phyloP scores from a whole-genome alignment of 2,329 filamentous ascomycete genomes.

The Gaeumannomyces tritici region DNA sequence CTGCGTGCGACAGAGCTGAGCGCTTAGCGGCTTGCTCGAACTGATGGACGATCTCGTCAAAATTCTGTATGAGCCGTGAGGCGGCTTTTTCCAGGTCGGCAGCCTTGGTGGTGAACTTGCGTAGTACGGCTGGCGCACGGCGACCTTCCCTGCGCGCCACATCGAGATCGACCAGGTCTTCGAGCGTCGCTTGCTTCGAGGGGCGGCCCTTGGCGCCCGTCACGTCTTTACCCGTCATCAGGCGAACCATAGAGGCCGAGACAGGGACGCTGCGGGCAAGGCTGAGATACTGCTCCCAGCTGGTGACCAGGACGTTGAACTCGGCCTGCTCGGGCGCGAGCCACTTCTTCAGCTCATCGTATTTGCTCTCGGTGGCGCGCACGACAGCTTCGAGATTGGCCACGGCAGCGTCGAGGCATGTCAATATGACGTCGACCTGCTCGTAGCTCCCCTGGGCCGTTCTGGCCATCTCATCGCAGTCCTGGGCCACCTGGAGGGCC shows the following conservation, averaged over 20 bases:
- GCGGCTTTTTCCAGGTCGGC: slow-evolving; percentile 52
- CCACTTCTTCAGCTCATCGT: slow-evolving; percentile 62
- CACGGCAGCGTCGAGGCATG: slow-evolving; percentile 74
- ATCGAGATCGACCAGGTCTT: slow-evolving; percentile 67
- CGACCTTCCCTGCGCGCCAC: slow-evolving; percentile 64
- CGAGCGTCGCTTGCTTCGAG: slow-evolving; percentile 47
- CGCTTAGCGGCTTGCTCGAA: slow-evolving; percentile 50
- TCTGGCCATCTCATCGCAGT: slow-evolving; percentile 56
- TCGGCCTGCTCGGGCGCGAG: slow-evolving; percentile 57
- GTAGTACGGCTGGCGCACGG: slow-evolving; percentile 47
- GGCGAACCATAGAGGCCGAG: slow-evolving; percentile 54
- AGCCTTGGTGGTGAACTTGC: slow-evolving; percentile 50
- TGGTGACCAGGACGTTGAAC: slow-evolving; percentile 51
- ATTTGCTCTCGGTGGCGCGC: slow-evolving; percentile 61
- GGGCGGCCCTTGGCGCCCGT: slow-evolving; percentile 27
- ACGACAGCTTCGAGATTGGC: slow-evolving; percentile 74
- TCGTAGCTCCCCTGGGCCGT: slow-evolving; percentile 55
- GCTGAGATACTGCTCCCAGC: slow-evolving; percentile 60
- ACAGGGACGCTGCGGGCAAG: slow-evolving; percentile 56
- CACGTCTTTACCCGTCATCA: slow-evolving; percentile 46
- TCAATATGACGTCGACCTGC: slow-evolving; percentile 68
- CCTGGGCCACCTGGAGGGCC: slow-evolving; percentile 61
- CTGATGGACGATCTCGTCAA: slow-evolving; percentile 50
- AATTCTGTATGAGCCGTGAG: slow-evolving; percentile 49
- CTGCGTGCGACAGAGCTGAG: slow-evolving; percentile 45